Base-by-base conservation (phyloP, 116 monocot species). In the Phalaenopsis hybrid region DNA sequence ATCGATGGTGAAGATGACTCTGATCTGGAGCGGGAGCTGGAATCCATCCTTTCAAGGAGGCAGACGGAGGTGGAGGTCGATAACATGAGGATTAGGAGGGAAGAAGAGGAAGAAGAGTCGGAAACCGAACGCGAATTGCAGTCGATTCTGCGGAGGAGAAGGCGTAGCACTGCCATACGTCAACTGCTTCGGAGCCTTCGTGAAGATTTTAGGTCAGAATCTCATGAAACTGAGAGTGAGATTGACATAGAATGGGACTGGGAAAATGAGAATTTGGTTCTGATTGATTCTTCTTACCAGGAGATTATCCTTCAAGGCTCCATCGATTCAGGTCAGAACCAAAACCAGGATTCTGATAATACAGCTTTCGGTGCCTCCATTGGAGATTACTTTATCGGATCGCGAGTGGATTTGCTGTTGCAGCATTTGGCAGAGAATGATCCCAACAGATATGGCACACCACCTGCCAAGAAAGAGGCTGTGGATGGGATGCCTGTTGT, bases 371-470 rank as follows among this genome's bases (percentile, higher is more conserved):
- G 80, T 79, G 59, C 81, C 1, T 84, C 87, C 2, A 58, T 87
- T 4, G 92, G 86, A 17, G 92, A 92, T 65, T 92, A 88, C 77
- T 90, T 81, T 76, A 61, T 88, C 6, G 84, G 89, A 4, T 74
- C 92, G 48, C 85, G 88, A 11, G 83, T 92, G 68, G 92, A 90
- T 46, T 77, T 85, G 45, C 70, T 92, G 75, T 43, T 92, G 78
- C 92, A 90, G 81, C 90, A 88, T 80, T 58, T 92, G 74, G 81
- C 86, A 0, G 92, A 92, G 83, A 90, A 88, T 51, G 92, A 92
- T 31, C 86, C 86, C 0, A 90, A 80, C 67, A 79, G 89, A 11
- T 92, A 88, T 41, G 92, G 92, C 3, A 88, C 92, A 23, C 92
- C 92, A 0, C 92, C 92, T 1, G 92, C 90, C 25, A 51, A 80